Evolutionary conservation across 805 yeast genomes (phyloP), one percentile per base, ranked within the genome.

Genomic region (Candida manassasensis): DNA sequence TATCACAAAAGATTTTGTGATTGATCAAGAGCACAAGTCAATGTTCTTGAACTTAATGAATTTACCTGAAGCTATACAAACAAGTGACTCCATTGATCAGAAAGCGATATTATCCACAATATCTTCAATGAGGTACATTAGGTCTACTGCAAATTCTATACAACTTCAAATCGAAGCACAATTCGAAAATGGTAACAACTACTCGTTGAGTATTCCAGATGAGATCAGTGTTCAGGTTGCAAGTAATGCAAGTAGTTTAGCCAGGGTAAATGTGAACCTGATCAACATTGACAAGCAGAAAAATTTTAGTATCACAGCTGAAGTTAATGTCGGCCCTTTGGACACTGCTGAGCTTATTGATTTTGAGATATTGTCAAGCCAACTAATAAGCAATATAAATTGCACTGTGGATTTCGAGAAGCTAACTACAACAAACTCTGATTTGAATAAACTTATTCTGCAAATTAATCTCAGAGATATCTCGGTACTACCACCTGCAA

Each of bases 341-440:
- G 21, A 30, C 4, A 19, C 25, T 9, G 21, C n/a, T 4, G 21
- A 19, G 6, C 11, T 19, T n/a, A 30, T 30, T 19, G 26, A 30
- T 9, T 30, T 30, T 18, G 33, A 30, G 15, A 19, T 30, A 26
- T 21, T 30, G 9, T 25, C 27, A 5, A 30, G 33, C 15, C 25
- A 30, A 11, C 6, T 30, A 19, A 30, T 30, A 4, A 30, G 33
- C 21, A 26, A 26, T 6, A 11, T 11, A 8, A 19, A 19, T 14
- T 18, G 73, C 1, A 25, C 19, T 3, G 37, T 67, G 4, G 51
- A 43, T 12, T 10, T 68, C 9, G 66, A 70, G 2, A 52, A 56
- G 22, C 17, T 38, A 2, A 45, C 52, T 12, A 43, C 50, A 1
- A 29, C 37, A 10, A 46, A 42, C 28, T 13, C 25, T 8, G 42